Conservation (phyloP, 305 asterid species). For the Fraxinus albicans region DNA sequence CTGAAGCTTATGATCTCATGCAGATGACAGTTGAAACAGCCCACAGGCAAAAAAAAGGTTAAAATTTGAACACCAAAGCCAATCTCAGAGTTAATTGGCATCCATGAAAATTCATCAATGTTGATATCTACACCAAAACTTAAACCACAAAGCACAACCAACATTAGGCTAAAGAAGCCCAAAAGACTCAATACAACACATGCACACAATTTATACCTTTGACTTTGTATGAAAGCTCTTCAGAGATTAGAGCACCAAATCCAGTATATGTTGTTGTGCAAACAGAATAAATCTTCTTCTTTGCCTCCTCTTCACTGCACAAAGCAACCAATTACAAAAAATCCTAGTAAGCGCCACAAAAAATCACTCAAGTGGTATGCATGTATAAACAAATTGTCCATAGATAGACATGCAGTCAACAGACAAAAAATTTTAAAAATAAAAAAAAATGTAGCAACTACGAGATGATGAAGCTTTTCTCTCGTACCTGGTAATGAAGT, state of each 20-base stretch:
- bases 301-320: slow-evolving; percentile 94
- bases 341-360: not conserved
- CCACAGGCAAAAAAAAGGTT: not conserved
- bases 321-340: slow-evolving; percentile 23
- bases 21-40: not conserved
- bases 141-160: not conserved
- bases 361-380: not conserved
- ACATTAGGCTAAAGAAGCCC: not conserved
- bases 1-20: not conserved
- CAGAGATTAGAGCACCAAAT: slow-evolving; percentile 80
- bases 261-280: slow-evolving; percentile 81
- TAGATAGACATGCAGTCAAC: not conserved
- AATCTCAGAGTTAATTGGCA: not conserved
- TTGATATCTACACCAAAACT: not conserved
- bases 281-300: slow-evolving; percentile 86
- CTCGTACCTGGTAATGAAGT: not conserved
- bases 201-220: slow-evolving; percentile 48
- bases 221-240: slow-evolving; percentile 83
- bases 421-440: not conserved
- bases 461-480: not conserved
- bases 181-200: not conserved
- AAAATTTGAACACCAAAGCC: not conserved
- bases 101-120: not conserved
- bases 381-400: not conserved
- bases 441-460: not conserved